Base-by-base conservation (phyloP, 2,329 filamentous ascomycete species). In the Pyricularia pennisetigena region DNA sequence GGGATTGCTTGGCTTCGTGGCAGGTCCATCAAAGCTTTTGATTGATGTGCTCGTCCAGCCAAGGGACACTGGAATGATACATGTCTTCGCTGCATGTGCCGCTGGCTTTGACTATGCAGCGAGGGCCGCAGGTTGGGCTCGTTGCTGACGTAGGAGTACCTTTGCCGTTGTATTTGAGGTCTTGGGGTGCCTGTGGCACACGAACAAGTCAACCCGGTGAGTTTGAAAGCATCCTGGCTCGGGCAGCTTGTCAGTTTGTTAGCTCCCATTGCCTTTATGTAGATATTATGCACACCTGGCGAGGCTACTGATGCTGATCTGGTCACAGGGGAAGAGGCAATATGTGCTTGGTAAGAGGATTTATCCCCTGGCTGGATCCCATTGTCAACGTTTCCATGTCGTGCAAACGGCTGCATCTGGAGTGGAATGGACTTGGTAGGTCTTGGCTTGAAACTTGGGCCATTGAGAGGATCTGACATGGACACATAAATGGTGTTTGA, bases 381-480 rank as follows among this genome's bases (percentile, higher is more conserved):
- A 20, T 20, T 4, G 4, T 62, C 24, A 14, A 62, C 6, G 9
- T 20, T 28, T 1, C 12, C 24, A 28, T 3, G 24, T 28, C 24
- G 16, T 5, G 59, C 4, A 29, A 62, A 72, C 69, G 74, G 71
- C 64, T 77, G 78, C 80, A 84, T 84, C 74, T 80, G 82, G 16
- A 71, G 69, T 0, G 85, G 85, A 12, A 86, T 79, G 1, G 84
- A 82, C 70, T 86, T 87, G 12, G 82, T 78, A 4, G 77, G 79
- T 67, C 79, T 80, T 1, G 83, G 82, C 70, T 76, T 78, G 72
- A 86, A 86, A 2, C 81, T 77, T 4, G 77, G 75, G 10, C 78
- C 75, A 16, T 81, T 78, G 12, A 86, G 69, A 0, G 85, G 84
- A 69, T 87, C 80, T 30, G 76, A 75, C 4, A 84, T 79, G 41